Percentiles rank a stretch among this genome's conserved stretches.
These are phyloP conservation scores for Leishmania turanica DNA, from an alignment of 208 protist genomes.

Conservation along the genomic window DNA sequence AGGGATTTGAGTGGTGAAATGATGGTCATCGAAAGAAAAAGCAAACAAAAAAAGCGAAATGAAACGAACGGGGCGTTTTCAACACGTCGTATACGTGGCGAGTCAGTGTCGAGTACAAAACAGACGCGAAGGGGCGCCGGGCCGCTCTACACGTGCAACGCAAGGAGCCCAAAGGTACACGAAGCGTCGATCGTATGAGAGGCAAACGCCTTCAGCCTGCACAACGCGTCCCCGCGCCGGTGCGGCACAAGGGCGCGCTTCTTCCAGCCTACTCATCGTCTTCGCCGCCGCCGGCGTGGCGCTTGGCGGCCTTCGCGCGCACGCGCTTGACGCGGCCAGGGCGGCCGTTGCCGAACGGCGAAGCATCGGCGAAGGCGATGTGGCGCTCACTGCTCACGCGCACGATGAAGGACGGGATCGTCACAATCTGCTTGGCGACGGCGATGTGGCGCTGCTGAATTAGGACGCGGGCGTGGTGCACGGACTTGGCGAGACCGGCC, in stretches of 20 bases:
- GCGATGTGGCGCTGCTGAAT: constrained; percentile 99
- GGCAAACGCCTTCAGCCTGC: neutral
- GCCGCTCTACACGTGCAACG: neutral
- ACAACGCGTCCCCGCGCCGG: neutral
- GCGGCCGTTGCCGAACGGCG: constrained; percentile 95
- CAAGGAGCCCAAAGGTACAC: too few species aligned
- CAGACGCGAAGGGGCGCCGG: neutral
- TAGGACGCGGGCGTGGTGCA: constrained; percentile 99
- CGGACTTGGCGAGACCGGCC: constrained; percentile 98
- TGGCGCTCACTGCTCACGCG: constrained; percentile 98
- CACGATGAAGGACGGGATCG: constrained; percentile 99
- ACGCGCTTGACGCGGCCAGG: constrained; percentile 97
- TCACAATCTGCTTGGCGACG: constrained; percentile 99
- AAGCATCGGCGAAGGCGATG: constrained; percentile 98
- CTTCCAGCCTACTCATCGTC: constrained; percentile 46
- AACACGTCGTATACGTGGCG: neutral
- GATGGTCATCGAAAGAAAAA: neutral
- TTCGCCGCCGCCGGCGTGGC: constrained; percentile 52
- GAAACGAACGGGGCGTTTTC: neutral
- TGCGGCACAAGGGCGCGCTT: neutral
- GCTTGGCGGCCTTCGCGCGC: constrained; percentile 80
- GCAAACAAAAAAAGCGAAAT: neutral
- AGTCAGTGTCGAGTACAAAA: too few species aligned
- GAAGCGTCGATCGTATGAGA: neutral
- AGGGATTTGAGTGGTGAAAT: neutral